Evolutionary conservation across 306 rosid species (phyloP), one percentile per base, ranked within the genome.

Genomic region (Bauhinia variegata): DNA sequence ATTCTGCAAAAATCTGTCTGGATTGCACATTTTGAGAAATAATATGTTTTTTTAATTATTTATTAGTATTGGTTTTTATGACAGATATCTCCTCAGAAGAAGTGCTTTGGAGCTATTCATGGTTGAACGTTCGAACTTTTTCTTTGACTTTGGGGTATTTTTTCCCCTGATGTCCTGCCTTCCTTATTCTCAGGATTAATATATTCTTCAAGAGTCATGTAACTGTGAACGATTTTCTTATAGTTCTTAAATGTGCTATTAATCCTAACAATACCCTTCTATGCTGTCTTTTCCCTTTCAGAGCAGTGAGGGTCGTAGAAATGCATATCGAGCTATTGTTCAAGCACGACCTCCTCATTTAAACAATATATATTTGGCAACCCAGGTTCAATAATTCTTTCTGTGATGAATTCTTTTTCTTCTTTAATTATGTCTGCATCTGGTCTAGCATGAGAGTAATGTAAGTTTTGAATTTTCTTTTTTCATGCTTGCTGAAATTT

Each of bases 81-180:
- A 50, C 85, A 93, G 99, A 75, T 93, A 90, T 85, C 95, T 93
- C 58, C 88, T 93, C 42, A 83, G 97, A 85, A 87, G 97, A 87
- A 90, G 97, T 85, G 96, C 99, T 57, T 76, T 93, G 61, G 99
- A 93, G 84, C 84, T 93, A 71, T 90, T 93, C 79, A 83, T 86
- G 99, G 85, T 90, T 75, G 97, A 93, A 67, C 87, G 95, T 50
- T 88, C 97, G 30, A 93, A 88, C 82, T 88, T 78, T 84, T 93
- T 93, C 88, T 93, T 93, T 86, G 97, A 93, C 80, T 93, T 90
- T 33, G 96, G 86, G 97, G 99, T 93, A 93, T 47, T 52, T 74
- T 36, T 36, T 36, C 5, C 8, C 5, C 4, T 2, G 9, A 5
- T 36, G 9, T 36, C 9, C 41, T 36, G 1, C 41, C 5, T 5